Evolutionary conservation across 2,329 filamentous ascomycete genomes (phyloP).

Genomic region (Hypoxylon rubiginosum): DNA sequence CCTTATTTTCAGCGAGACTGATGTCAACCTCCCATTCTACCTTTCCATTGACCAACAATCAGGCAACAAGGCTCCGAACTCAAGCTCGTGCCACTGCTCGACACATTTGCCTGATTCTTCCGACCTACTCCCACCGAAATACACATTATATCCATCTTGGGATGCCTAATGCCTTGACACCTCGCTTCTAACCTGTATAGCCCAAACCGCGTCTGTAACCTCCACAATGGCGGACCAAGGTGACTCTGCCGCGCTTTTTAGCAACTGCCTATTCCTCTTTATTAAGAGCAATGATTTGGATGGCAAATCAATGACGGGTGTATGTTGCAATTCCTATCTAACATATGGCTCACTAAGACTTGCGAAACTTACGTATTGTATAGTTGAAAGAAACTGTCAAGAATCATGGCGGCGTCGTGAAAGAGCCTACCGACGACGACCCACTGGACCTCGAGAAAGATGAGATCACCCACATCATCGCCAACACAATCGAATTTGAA

Average conservation of each 20-base stretch:
- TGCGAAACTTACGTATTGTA: constrained; percentile 32
- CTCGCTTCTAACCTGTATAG: constrained; percentile 5
- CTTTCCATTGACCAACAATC: constrained; percentile 9
- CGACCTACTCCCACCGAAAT: background rate
- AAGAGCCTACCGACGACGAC: constrained; percentile 61
- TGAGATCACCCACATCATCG: constrained; percentile 67
- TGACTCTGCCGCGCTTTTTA: constrained; percentile 43
- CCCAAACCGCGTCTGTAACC: constrained; percentile 21
- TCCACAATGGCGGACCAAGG: constrained; percentile 48
- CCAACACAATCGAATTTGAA: constrained; percentile 90
- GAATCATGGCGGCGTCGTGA: constrained; percentile 65
- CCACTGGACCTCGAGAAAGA: constrained; percentile 60
- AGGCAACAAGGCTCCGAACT: constrained; percentile 6
- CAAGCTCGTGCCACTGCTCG: background rate
- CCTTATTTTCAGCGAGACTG: constrained; percentile 27
- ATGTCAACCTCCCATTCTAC: constrained; percentile 31
- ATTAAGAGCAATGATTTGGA: constrained; percentile 46
- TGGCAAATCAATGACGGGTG: constrained; percentile 45
- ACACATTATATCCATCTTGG: constrained; percentile 7
- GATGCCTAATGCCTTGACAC: constrained; percentile 27
- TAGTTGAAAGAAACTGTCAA: constrained; percentile 60
- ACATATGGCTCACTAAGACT: constrained; percentile 1
- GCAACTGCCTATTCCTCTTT: constrained; percentile 49
- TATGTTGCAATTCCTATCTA: constrained; percentile 33
- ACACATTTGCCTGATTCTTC: background rate